A percentile compares a stretch with the other conserved stretches of the same genome.
Evolutionary conservation across 179 eudicot genomes (phyloP).

Genomic region (Vitellaria paradoxa): DNA sequence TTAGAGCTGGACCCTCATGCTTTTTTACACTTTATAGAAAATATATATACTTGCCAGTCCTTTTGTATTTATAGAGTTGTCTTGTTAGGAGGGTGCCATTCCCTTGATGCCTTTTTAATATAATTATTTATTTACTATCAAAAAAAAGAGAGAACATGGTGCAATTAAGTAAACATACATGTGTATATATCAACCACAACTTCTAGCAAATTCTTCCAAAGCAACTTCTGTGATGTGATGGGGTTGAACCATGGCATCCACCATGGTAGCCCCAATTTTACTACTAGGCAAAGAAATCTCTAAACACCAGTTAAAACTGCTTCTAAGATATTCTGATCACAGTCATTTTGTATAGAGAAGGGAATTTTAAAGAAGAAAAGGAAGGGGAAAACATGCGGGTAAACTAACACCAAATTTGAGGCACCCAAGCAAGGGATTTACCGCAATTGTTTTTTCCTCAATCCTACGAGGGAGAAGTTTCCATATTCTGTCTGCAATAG

Average conservation of each 20-base stretch:
- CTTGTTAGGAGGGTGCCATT: no score
- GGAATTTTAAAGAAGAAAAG: neutral
- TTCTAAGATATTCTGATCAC: no score
- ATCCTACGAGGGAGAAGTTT: slow-evolving; percentile 49
- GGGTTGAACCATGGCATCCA: neutral
- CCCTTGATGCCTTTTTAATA: no score
- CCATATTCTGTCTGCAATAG: slow-evolving; percentile 55
- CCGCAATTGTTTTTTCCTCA: slow-evolving; percentile 48
- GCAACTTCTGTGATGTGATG: no score
- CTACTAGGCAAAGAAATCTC: neutral
- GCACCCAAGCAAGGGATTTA: slow-evolving; percentile 25
- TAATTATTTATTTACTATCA: neutral
- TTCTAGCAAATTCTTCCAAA: neutral
- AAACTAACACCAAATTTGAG: slow-evolving; percentile 10
- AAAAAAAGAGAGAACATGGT: neutral
- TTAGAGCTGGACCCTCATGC: no score
- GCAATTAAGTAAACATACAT: neutral
- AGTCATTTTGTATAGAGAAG: neutral
- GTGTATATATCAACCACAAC: neutral
- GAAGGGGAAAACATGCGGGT: neutral
- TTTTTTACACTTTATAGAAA: no score
- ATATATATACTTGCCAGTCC: no score
- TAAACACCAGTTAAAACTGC: slow-evolving; percentile 3
- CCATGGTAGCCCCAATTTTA: neutral
- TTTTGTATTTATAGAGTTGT: no score